Evolutionary conservation across 345 rosid genomes (phyloP).

Genomic region (Zanthoxylum bungeanum): DNA sequence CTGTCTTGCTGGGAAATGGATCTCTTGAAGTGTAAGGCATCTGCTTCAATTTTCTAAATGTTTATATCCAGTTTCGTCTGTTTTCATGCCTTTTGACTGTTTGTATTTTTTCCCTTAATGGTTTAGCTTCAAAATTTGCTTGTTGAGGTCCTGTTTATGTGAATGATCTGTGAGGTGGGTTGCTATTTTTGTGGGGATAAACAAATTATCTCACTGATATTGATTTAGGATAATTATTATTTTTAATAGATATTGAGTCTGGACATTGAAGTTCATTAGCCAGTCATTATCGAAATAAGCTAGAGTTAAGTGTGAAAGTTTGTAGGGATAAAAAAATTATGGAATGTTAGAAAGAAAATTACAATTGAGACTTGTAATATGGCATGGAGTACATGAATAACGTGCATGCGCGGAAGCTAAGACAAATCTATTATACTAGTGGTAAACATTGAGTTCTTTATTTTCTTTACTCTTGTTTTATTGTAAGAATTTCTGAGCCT

Average conservation of each 20-base stretch:
- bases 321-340: neutral
- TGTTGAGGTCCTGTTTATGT: neutral
- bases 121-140: neutral
- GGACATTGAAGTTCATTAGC: neutral
- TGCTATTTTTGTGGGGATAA: neutral
- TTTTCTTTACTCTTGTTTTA: neutral
- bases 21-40: slow-evolving; percentile 85
- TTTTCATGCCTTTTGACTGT: neutral
- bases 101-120: neutral
- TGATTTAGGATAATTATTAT: neutral
- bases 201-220: neutral
- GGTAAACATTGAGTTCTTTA: neutral
- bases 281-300: neutral
- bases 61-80: neutral
- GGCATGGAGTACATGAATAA: neutral
- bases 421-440: neutral
- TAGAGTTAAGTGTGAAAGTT: neutral
- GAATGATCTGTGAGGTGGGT: neutral
- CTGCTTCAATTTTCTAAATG: slow-evolving; percentile 16
- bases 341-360: neutral
- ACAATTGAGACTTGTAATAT: neutral
- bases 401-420: neutral
- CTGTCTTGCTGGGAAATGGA: slow-evolving; percentile 89
- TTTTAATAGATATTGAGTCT: no score
- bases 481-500: slow-evolving; percentile 4